phyloP scores from a whole-genome alignment of 306 rosid species.

The Rubus idaeus region DNA sequence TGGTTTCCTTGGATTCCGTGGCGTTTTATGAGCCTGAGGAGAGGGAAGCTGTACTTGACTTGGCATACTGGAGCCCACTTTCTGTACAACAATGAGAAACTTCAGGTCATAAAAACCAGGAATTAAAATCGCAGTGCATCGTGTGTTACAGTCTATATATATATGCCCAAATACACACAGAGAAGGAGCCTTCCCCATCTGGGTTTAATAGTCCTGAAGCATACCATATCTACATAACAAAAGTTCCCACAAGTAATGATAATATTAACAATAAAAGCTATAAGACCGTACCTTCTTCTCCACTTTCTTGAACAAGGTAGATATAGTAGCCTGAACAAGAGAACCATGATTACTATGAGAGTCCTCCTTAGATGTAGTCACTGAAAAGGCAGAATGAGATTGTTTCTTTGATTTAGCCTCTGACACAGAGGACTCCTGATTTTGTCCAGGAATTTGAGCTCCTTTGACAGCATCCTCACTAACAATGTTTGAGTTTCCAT shows the following conservation, averaged over 20 bases:
- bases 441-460: conserved; percentile 37
- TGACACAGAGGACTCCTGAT: conserved; percentile 35
- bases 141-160: background rate
- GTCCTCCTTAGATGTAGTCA: conserved; percentile 33
- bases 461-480: conserved; percentile 32
- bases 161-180: background rate
- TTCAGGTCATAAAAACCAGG: conserved; percentile 2
- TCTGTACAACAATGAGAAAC: conserved; percentile 17
- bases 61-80: conserved; percentile 19
- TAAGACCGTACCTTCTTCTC: conserved; percentile 63
- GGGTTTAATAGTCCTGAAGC: background rate
- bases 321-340: conserved; percentile 76
- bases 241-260: background rate
- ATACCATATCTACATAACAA: background rate
- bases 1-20: conserved; percentile 47
- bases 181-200: background rate
- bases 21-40: conserved; percentile 30
- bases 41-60: conserved; percentile 12
- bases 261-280: background rate
- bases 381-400: conserved; percentile 31
- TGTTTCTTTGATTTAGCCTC: conserved; percentile 40
- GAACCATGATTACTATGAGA: conserved; percentile 38
- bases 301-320: conserved; percentile 78
- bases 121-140: background rate
- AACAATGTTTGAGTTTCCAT: conserved; percentile 19